Percentiles rank a stretch among this genome's conserved stretches.
phyloP scores from a whole-genome alignment of 169 alveolate species.

The Plasmodium gonderi region DNA sequence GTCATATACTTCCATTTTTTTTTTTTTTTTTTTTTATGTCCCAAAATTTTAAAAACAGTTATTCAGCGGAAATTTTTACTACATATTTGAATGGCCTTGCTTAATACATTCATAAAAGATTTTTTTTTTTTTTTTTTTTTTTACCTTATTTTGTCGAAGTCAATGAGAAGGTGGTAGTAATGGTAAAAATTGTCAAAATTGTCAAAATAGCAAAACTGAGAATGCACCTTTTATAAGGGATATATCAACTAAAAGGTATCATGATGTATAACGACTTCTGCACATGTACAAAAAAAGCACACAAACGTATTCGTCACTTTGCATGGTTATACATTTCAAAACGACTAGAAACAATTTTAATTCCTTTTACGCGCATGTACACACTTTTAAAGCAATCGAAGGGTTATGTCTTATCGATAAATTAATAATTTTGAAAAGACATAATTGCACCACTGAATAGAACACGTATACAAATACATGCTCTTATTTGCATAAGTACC shows the following conservation, averaged over 20 bases:
- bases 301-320: background rate
- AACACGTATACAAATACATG: background rate
- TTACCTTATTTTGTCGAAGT: background rate
- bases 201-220: background rate
- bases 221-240: background rate
- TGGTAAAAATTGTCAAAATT: too few species aligned
- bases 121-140: background rate
- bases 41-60: background rate
- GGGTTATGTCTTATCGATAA: background rate
- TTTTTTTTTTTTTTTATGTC: background rate
- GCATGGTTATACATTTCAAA: background rate
- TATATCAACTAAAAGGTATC: background rate
- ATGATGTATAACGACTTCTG: background rate
- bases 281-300: too few species aligned
- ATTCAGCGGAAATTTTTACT: background rate
- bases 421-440: background rate
- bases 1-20: background rate
- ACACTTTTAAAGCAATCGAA: background rate
- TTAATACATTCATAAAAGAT: background rate
- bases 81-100: too few species aligned
- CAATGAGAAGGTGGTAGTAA: too few species aligned
- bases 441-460: background rate
- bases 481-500: background rate
- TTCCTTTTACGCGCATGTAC: background rate
- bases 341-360: background rate